Percentiles rank a stretch among this genome's conserved stretches.
These are phyloP conservation scores for Alternaria sp. DNA, from an alignment of 2,329 filamentous ascomycete species.

Conservation along the genomic window DNA sequence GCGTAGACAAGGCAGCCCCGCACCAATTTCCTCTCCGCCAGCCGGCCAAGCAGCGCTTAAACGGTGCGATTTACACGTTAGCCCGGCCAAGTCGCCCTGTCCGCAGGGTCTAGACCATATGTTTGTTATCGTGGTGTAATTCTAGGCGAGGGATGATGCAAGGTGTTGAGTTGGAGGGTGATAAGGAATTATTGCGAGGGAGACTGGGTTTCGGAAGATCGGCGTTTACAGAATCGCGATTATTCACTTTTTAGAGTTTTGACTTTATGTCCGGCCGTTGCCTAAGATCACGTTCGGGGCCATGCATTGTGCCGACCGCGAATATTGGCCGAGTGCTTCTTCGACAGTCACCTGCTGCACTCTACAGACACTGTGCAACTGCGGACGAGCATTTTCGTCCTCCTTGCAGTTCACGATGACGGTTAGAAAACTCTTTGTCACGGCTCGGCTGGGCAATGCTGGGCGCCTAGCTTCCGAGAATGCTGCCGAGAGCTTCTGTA, in stretches of 20 bases:
- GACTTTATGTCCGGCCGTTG: not conserved
- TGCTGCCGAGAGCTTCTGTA: constrained; percentile 24
- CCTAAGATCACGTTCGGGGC: constrained; percentile 11
- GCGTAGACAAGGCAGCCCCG: constrained; percentile 21
- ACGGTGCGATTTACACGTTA: constrained; percentile 12
- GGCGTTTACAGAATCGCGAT: constrained; percentile 19
- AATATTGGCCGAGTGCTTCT: constrained; percentile 1
- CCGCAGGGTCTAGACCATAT: constrained; percentile 33
- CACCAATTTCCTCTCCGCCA: constrained; percentile 28
- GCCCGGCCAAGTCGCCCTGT: constrained; percentile 14
- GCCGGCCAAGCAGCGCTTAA: constrained; percentile 31
- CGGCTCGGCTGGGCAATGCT: constrained; percentile 30
- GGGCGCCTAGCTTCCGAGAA: constrained; percentile 24
- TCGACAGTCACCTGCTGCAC: constrained; percentile 2
- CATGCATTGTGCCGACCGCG: constrained; percentile 12
- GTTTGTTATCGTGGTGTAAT: constrained; percentile 22
- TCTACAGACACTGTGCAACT: constrained; percentile 5
- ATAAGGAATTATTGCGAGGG: constrained; percentile 10
- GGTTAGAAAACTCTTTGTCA: constrained; percentile 20
- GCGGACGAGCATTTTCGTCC: not conserved
- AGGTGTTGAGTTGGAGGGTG: constrained; percentile 22
- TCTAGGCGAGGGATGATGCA: constrained; percentile 21
- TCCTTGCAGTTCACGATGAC: constrained; percentile 29
- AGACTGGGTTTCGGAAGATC: constrained; percentile 19
- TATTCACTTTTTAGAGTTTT: constrained; percentile 2